Percentiles rank a stretch among this genome's conserved stretches.
Conservation (phyloP, 2,329 filamentous ascomycete species). For the Lecanoromycetidae sp. region DNA sequence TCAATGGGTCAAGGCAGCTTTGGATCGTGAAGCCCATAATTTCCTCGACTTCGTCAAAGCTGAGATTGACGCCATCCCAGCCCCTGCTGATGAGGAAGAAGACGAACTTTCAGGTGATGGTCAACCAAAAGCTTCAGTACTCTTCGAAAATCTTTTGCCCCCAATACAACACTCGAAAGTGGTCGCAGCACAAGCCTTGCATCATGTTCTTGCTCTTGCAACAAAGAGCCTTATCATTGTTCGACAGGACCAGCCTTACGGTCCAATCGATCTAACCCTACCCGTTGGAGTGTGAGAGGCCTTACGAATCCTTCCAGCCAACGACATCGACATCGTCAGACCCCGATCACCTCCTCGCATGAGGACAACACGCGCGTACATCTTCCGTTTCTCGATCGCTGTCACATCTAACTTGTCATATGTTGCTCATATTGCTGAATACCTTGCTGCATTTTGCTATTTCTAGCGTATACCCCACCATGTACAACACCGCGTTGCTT, state of each 20-base stretch:
- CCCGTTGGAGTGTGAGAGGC: constrained; percentile 2
- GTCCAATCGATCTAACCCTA: constrained; percentile 12
- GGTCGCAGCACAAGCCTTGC: constrained; percentile 62
- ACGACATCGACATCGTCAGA: too few species aligned
- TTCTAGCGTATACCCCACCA: constrained; percentile 3
- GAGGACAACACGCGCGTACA: neutral
- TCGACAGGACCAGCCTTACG: constrained; percentile 36
- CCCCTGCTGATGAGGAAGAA: constrained; percentile 10
- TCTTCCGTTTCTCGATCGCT: neutral
- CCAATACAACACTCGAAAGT: constrained; percentile 41
- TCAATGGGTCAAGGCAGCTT: constrained; percentile 39
- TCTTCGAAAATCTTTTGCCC: constrained; percentile 60
- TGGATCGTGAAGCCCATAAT: constrained; percentile 49
- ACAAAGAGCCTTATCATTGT: constrained; percentile 54
- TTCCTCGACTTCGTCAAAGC: constrained; percentile 49
- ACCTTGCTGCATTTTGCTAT: neutral
- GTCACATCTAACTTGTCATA: too few species aligned
- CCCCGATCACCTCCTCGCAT: too few species aligned
- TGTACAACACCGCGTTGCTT: constrained; percentile 5
- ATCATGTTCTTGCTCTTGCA: constrained; percentile 59
- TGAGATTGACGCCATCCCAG: constrained; percentile 30
- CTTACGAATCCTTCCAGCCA: neutral
- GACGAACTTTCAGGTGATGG: constrained; percentile 17
- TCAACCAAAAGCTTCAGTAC: constrained; percentile 29
- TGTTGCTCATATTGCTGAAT: neutral